Percentiles rank a stretch among this genome's conserved stretches.
Conservation (phyloP, 2,329 filamentous ascomycete genomes). For the Escovopsis sp. region DNA sequence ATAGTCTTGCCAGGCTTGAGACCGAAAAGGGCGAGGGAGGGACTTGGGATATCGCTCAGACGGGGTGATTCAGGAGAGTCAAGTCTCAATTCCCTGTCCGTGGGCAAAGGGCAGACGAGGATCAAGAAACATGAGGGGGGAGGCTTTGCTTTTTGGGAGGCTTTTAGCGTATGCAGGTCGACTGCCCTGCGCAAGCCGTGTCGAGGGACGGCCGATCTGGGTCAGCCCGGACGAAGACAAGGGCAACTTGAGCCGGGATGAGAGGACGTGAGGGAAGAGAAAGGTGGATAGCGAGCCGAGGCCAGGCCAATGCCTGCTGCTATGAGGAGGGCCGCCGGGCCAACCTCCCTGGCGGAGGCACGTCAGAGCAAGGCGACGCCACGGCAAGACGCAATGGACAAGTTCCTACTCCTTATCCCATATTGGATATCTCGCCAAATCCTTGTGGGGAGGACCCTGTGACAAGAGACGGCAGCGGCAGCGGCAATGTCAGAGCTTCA, state of each 20-base stretch:
- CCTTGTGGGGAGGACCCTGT: constrained; percentile 1
- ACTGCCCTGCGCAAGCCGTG: constrained; percentile 14
- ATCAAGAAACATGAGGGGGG: constrained; percentile 13
- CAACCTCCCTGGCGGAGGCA: constrained; percentile 7
- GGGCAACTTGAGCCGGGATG: constrained; percentile 3
- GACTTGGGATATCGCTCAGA: constrained; percentile 9
- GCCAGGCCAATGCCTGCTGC: constrained; percentile 2
- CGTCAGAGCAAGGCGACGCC: constrained; percentile 5
- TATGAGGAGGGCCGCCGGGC: constrained; percentile 2
- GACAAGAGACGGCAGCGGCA: constrained; percentile 2
- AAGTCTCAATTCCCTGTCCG: constrained; percentile 14
- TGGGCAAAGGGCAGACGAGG: constrained; percentile 10
- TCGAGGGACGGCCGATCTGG: constrained; percentile 5
- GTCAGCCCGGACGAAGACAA: constrained; percentile 4
- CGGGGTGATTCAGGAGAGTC: constrained; percentile 14
- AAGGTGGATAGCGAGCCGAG: background rate
- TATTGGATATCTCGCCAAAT: constrained; percentile 3
- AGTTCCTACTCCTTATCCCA: background rate
- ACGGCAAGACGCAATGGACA: background rate
- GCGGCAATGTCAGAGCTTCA: background rate
- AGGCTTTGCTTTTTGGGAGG: constrained; percentile 19
- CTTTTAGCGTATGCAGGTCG: constrained; percentile 17
- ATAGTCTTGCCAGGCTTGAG: constrained; percentile 6
- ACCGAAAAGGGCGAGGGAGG: constrained; percentile 8
- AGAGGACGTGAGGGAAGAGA: constrained; percentile 2